Evolutionary conservation across 106 monocot species (phyloP).

Genomic region (Dendrobium huoshanense): DNA sequence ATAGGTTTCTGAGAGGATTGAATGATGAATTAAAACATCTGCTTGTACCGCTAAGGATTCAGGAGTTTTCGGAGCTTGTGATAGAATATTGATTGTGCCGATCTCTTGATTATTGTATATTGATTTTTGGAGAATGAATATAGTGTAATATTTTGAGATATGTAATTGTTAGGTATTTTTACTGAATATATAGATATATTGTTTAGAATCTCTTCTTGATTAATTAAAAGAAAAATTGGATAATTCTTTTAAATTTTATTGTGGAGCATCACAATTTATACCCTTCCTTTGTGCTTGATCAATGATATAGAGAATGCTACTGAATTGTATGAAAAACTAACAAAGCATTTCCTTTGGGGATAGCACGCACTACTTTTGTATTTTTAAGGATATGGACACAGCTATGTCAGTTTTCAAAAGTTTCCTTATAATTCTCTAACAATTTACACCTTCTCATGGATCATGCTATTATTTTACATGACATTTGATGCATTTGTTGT

Average conservation of each 20-base stretch:
- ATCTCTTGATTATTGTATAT: no score
- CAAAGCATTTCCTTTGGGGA: background rate
- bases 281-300: background rate
- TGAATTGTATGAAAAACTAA: background rate
- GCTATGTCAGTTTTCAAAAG: background rate
- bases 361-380: background rate
- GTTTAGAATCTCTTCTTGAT: no score
- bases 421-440: background rate
- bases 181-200: no score
- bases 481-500: background rate
- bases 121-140: no score
- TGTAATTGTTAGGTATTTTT: no score
- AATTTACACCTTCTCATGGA: background rate
- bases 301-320: background rate
- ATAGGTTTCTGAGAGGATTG: no score
- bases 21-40: no score
- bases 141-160: no score
- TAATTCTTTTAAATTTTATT: background rate
- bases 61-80: no score
- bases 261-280: background rate
- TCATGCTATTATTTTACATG: background rate
- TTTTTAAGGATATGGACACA: background rate
- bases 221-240: no score
- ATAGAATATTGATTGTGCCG: no score
- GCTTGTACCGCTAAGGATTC: no score